Base-by-base conservation (phyloP, 164 flowering plant species). In the Magnolia changhungtana region DNA sequence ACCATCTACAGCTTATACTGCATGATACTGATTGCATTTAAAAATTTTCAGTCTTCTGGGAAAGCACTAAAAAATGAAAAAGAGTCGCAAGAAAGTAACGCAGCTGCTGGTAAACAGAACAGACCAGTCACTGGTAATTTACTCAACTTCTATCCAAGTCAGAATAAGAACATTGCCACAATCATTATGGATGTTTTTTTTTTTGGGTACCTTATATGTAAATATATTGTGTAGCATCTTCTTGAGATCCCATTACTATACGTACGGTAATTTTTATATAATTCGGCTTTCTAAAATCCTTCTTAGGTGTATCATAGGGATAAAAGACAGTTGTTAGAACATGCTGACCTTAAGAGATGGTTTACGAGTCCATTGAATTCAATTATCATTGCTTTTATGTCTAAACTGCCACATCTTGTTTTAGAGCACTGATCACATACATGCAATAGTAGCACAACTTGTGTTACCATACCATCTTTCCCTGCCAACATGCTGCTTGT, bases 31-130 rank as follows among this genome's bases (percentile, higher is more conserved):
- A 78, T 55, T n/a, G 49, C 5, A 63, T 27, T 77, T 51, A 61
- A 61, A 73, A 67, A 82, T 83, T 50, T 55, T 51, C 88, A 94
- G 98, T 89, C 98, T 79, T 86, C 92, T 82, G 97, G 97, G 69
- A 92, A 86, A 76, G 81, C 75, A 59, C 80, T 77, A 59, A 89
- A 86, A 77, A 79, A 82, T 63, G 87, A 81, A 59, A 79, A 69
- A 14, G 88, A 81, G 68, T 24, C 83, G 16, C 76, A 85, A 71
- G 78, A 80, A 75, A 87, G 24, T 70, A 75, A 74, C 76, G 76
- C 71, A 37, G 77, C 71, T 21, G n/a, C 76, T 49, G 74, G 29
- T 24, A 76, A 81, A 49, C 88, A 8, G 37, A 76, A 61, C 73
- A 84, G 82, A 83, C 77, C 81, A 72, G 67, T 59, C 81, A 80